Evolutionary conservation across 306 rosid species (phyloP), one percentile per base, ranked within the genome.

Genomic region (Cucurbita argyrosperma): DNA sequence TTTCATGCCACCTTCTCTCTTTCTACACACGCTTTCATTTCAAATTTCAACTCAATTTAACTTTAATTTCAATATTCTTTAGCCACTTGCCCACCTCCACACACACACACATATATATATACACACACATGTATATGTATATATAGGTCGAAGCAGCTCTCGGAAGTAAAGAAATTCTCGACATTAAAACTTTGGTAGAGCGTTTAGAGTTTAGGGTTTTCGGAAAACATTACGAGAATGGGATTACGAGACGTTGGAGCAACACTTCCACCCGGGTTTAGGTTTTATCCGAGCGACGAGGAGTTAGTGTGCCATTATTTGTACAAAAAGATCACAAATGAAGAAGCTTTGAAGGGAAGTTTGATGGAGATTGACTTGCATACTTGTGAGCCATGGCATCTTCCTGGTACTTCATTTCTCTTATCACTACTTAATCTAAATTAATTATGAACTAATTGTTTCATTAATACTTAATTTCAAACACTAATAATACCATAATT

Each of bases 301-400:
- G 91, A 87, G 23, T 69, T 87, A 63, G 92, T 87, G 12, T 85
- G 85, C 49, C 86, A 87, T 51, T 87, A 87, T 75, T 87, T 87
- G 61, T 83, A 80, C 77, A 87, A 87, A 49, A 87, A 87, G 79
- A 80, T 87, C 79, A 71, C 82, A 8, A 85, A 85, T 76, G 86
- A 87, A 63, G 77, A 83, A 35, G 80, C 79, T 80, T 79, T 83
- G 0, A 88, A 82, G 74, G 72, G 55, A 4, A 67, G 19, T 11
- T 67, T 67, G 55, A 39, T 67, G 0, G 72, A 67, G 18, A 67
- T 88, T 9, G 86, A 88, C 54, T 82, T 88, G 83, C 92, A 88
- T 73, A 88, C 81, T 0, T 88, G 92, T 68, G 92, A 88, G 80
- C 92, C 92, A 68, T 88, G 92, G 92, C 92, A 88, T 55, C 92